Percentiles rank a stretch among this genome's conserved stretches.
phyloP scores from a whole-genome alignment of 371 early-diverging fungal species.

The Umbelopsis sp. region DNA sequence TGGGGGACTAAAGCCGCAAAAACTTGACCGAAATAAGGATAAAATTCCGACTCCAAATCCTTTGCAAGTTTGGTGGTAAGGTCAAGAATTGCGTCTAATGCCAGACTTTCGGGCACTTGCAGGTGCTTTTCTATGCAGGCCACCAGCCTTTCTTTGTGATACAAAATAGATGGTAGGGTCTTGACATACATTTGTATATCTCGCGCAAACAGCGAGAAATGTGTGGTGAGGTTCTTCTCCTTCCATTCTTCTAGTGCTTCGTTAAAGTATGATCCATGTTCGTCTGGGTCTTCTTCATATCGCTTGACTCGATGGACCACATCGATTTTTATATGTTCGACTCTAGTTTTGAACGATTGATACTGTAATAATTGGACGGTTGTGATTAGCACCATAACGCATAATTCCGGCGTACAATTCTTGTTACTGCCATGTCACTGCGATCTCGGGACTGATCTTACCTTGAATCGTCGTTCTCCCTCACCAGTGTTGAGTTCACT shows the following conservation, averaged over 20 bases:
- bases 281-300: constrained; percentile 66
- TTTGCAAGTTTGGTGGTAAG: constrained; percentile 80
- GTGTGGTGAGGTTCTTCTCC: constrained; percentile 85
- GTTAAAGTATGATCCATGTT: constrained; percentile 81
- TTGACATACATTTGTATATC: constrained; percentile 69
- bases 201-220: constrained; percentile 71
- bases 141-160: constrained; percentile 84
- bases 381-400: background rate
- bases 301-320: constrained; percentile 55
- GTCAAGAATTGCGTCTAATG: constrained; percentile 77
- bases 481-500: constrained; percentile 69
- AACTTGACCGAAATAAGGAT: constrained; percentile 74
- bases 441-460: constrained; percentile 24
- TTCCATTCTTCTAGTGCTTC: constrained; percentile 78
- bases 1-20: constrained; percentile 65
- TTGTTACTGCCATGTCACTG: no score
- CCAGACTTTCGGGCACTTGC: constrained; percentile 59
- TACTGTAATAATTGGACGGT: constrained; percentile 50
- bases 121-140: constrained; percentile 69
- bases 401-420: background rate
- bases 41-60: constrained; percentile 92
- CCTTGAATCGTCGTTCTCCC: constrained; percentile 75
- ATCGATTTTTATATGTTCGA: constrained; percentile 81
- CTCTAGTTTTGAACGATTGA: constrained; percentile 79
- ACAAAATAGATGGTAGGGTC: constrained; percentile 84